Evolutionary conservation across 2,329 filamentous ascomycete species (phyloP).

Genomic region (Penicillium verrucosum): DNA sequence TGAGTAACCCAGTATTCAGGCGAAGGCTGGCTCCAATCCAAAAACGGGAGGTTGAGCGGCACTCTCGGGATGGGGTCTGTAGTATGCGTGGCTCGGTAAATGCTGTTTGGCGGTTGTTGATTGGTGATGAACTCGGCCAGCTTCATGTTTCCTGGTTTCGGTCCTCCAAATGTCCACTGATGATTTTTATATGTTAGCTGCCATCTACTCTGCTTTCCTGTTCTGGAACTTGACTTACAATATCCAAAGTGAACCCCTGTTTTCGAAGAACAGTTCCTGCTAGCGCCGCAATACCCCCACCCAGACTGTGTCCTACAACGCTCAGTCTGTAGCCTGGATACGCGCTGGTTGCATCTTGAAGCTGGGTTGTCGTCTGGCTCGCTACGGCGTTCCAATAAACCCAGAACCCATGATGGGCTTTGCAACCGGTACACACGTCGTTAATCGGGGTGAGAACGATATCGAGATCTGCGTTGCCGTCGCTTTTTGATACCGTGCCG

Average conservation of each 20-base stretch:
- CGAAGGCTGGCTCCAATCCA: conserved; percentile 1
- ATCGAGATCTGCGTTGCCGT: neutral
- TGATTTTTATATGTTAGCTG: neutral
- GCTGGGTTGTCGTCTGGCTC: neutral
- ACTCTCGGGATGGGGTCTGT: neutral
- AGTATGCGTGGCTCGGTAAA: neutral
- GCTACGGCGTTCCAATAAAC: neutral
- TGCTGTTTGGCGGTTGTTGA: neutral
- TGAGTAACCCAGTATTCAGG: conserved; percentile 4
- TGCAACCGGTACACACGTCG: neutral
- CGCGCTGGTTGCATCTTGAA: neutral
- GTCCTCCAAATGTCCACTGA: conserved; percentile 1
- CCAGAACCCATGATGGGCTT: neutral
- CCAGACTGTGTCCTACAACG: neutral
- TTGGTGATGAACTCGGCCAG: conserved; percentile 3
- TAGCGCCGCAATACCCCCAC: neutral
- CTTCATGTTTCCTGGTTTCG: neutral
- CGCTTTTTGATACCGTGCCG: neutral
- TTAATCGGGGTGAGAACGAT: neutral
- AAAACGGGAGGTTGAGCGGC: neutral
- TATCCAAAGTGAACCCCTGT: neutral
- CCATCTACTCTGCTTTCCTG: neutral
- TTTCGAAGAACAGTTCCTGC: neutral
- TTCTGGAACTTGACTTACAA: neutral
- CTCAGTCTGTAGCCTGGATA: neutral